Evolutionary conservation across 257 asterid genomes (phyloP).

Genomic region (Oldenlandia corymbosa): DNA sequence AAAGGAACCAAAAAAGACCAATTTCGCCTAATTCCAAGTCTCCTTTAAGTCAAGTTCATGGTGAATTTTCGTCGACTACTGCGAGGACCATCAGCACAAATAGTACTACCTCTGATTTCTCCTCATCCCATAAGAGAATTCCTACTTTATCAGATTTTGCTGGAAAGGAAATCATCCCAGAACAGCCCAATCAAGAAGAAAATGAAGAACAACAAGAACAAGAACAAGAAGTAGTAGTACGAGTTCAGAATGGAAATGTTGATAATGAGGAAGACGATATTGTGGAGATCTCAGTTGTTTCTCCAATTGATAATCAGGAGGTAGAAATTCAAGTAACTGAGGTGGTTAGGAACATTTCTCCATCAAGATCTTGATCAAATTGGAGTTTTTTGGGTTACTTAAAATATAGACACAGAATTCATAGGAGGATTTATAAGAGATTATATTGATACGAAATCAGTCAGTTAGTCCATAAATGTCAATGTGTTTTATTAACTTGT

Average conservation of each 20-base stretch:
- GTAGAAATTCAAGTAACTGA: slow-evolving; percentile 4
- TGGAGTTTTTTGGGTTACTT: neutral
- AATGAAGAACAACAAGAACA: too few relatives aligned
- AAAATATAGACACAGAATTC: too few relatives aligned
- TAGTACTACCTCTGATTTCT: slow-evolving; percentile 11
- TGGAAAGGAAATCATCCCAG: slow-evolving; percentile 6
- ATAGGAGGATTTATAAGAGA: too few relatives aligned
- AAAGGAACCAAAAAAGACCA: slow-evolving; percentile 23
- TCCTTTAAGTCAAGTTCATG: neutral
- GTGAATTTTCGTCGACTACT: slow-evolving; percentile 16
- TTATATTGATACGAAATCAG: too few relatives aligned
- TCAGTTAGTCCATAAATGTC: too few relatives aligned
- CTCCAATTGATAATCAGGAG: neutral
- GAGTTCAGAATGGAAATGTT: neutral
- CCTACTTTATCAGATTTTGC: slow-evolving; percentile 13
- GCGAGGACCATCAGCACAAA: slow-evolving; percentile 8
- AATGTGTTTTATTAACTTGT: too few relatives aligned
- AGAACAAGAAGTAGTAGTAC: neutral
- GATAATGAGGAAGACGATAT: neutral
- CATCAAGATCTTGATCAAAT: neutral
- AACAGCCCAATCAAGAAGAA: neutral
- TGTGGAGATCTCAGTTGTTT: neutral
- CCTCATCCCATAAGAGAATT: slow-evolving; percentile 16
- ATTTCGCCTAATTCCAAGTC: neutral
- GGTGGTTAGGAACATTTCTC: neutral